These are phyloP conservation scores for Fusarium pilosicola DNA, from an alignment of 2,329 filamentous ascomycete genomes.

Conservation along the genomic window DNA sequence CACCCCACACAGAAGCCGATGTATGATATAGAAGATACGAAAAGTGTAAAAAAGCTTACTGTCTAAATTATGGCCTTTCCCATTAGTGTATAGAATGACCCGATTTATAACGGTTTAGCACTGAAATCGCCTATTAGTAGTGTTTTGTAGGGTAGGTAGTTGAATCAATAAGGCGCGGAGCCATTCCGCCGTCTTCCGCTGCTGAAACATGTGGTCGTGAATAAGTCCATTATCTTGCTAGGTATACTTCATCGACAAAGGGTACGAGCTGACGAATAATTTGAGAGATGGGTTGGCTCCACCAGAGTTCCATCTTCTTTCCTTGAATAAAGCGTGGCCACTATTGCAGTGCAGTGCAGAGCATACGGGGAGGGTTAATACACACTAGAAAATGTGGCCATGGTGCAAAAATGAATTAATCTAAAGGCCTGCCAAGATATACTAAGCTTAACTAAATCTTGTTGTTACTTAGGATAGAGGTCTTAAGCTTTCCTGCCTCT, in stretches of 20 bases:
- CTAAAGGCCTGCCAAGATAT: neutral
- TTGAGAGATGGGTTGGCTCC: neutral
- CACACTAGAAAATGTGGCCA: neutral
- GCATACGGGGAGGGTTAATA: neutral
- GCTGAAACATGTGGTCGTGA: neutral
- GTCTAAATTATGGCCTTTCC: neutral
- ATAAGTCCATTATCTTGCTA: neutral
- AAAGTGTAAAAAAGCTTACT: neutral
- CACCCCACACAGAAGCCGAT: fast-evolving
- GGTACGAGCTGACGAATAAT: neutral
- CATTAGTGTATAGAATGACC: neutral
- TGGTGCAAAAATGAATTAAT: neutral
- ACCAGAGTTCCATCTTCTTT: neutral
- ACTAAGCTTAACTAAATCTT: neutral
- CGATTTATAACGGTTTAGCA: fast-evolving
- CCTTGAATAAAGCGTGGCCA: neutral
- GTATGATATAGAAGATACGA: fast-evolving
- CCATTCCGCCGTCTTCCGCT: neutral
- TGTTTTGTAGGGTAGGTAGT: neutral
- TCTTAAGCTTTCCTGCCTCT: neutral
- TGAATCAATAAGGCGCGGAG: neutral
- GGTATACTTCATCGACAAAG: neutral
- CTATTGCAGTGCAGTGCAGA: neutral
- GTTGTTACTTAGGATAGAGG: neutral
- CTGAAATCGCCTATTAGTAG: neutral